phyloP scores from a whole-genome alignment of 352 stramenopile species.

The Phytophthora foliorum region DNA sequence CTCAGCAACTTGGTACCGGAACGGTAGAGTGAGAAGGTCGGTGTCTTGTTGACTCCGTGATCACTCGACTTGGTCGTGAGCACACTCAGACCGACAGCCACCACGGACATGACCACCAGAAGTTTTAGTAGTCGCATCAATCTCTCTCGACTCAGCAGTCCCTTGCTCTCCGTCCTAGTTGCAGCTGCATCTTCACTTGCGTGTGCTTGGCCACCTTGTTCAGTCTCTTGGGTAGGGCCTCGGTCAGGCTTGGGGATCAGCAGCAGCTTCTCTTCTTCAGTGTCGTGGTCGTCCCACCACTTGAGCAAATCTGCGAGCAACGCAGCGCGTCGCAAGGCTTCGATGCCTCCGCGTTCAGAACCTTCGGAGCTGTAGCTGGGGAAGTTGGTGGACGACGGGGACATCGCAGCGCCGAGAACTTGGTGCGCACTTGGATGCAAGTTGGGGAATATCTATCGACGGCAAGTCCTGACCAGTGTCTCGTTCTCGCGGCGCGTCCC shows the following conservation, averaged over 20 bases:
- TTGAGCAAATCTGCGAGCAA: slow-evolving; percentile 26
- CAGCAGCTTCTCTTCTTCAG: slow-evolving; percentile 22
- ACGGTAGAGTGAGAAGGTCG: slow-evolving; percentile 36
- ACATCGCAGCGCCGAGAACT: slow-evolving; percentile 24
- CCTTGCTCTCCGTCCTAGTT: background rate
- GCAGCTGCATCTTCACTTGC: background rate
- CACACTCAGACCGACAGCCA: slow-evolving; percentile 27
- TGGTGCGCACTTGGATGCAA: slow-evolving; percentile 16
- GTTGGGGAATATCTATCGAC: no score
- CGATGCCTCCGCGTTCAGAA: background rate
- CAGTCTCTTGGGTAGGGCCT: slow-evolving; percentile 1
- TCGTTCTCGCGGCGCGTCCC: slow-evolving; percentile 35
- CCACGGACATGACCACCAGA: slow-evolving; percentile 31
- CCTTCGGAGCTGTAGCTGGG: slow-evolving; percentile 17
- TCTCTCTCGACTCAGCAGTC: background rate
- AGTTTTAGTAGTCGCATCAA: slow-evolving; percentile 32
- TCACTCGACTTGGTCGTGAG: slow-evolving; percentile 21
- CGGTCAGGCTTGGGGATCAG: slow-evolving; percentile 23
- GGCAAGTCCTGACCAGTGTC: no score
- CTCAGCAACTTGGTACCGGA: slow-evolving; percentile 38
- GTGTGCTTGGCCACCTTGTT: background rate
- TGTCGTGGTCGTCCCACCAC: slow-evolving; percentile 24
- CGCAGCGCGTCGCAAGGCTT: slow-evolving; percentile 17
- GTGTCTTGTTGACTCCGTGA: slow-evolving; percentile 17
- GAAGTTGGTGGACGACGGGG: slow-evolving; percentile 29